Percentiles rank a stretch among this genome's conserved stretches.
phyloP scores from a whole-genome alignment of 2,329 filamentous ascomycete genomes.

The Dothiorella sarmentorum region DNA sequence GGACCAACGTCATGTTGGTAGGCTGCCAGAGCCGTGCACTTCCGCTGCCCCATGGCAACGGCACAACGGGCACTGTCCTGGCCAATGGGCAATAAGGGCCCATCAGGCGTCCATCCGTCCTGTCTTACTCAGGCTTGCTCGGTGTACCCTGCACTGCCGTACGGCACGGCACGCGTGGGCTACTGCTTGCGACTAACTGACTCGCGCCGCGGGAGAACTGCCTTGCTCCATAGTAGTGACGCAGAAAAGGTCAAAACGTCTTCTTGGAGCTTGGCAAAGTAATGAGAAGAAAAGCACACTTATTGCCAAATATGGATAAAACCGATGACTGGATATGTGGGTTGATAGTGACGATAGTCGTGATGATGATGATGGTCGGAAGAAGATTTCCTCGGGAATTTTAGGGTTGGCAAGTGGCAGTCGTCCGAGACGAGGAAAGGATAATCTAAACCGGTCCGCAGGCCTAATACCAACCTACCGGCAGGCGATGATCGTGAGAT shows the following conservation, averaged over 20 bases:
- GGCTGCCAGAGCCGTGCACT: constrained; percentile 11
- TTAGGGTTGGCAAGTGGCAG: background rate
- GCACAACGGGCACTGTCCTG: background rate
- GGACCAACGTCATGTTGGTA: background rate
- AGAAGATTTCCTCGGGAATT: constrained; percentile 4
- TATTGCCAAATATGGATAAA: background rate
- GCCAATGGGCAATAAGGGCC: background rate
- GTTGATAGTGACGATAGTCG: background rate
- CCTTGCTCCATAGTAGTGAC: background rate
- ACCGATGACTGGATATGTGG: background rate
- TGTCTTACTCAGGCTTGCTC: constrained; percentile 1
- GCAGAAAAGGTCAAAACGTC: background rate
- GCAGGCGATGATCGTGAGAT: background rate
- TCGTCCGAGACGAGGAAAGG: background rate
- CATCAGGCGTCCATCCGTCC: constrained; percentile 5
- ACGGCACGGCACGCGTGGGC: constrained; percentile 9
- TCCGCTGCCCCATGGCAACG: constrained; percentile 13
- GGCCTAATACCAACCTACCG: background rate
- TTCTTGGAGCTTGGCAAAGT: background rate
- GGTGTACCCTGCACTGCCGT: constrained; percentile 2
- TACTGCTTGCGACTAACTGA: background rate
- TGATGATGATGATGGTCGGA: background rate
- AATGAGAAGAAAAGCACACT: background rate
- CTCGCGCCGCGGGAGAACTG: background rate
- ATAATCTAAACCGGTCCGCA: background rate